Evolutionary conservation across 495 filamentous ascomycete genomes (phyloP), one percentile per base, ranked within the genome.

Genomic region (Neurospora intermedia): DNA sequence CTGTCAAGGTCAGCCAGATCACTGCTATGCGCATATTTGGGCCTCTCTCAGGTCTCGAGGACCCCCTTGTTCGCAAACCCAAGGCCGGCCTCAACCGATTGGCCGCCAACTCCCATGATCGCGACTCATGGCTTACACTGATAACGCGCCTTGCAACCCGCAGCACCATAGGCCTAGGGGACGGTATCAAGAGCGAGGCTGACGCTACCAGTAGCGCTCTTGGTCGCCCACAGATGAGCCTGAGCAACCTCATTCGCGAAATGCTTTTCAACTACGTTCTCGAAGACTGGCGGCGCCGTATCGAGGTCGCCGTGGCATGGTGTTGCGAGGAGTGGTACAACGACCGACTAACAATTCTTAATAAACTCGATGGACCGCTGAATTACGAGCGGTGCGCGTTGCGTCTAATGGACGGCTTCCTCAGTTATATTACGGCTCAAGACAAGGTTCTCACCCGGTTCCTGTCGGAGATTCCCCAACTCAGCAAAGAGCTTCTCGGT

Each of bases 271-370:
- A 86, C 27, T 97, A 95, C 81, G 87, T 98, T 48, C 85, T 97
- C 31, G 92, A 94, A 73, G 96, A 99, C 81, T 99, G 96, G 81
- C 88, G 94, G 43, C 89, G 87, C 46, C 89, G 95, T 31, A 92
- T 98, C 72, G 94, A 93, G 72, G 87, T 94, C 43, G 94, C 93
- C 3, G 91, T 97, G 71, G 88, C 90, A 20, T 99, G 96, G 96
- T 85, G 98, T 38, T 94, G 91, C 77, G 96, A 99, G 81, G 96
- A 99, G 82, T 99, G 95, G 95, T 98, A 97, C 82, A 96, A 93
- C 78, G 96, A 97, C 80, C 88, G 88, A 46, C 81, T 97, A 35
- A 83, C 86, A 54, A 82, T 84, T 62, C 83, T 83, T 23, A 76
- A 78, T 10, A 82, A 83, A 35, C 18, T 43, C n/a, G 82, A 85